These are phyloP conservation scores for Pythium pectinolyticum DNA, from an alignment of 352 stramenopile genomes.

Conservation along the genomic window DNA sequence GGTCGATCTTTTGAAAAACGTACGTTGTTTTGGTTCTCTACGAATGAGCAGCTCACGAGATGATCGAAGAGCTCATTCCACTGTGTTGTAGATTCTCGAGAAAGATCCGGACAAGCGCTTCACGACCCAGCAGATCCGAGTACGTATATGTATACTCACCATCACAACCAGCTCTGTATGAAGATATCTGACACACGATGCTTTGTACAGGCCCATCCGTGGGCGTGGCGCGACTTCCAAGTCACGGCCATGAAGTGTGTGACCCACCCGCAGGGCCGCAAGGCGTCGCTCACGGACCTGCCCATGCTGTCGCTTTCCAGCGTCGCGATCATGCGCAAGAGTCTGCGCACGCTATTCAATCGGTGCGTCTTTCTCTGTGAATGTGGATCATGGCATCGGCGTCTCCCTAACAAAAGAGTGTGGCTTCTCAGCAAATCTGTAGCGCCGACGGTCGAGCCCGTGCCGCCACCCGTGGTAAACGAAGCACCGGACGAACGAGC, in stretches of 20 bases:
- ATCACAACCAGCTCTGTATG: neutral
- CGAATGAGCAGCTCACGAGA: neutral
- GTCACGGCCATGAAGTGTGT: conserved; percentile 69
- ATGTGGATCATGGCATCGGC: no score
- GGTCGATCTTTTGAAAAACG: conserved; percentile 65
- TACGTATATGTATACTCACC: conserved; percentile 27
- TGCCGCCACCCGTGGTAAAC: neutral
- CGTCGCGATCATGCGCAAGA: conserved; percentile 59
- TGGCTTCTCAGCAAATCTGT: conserved; percentile 24
- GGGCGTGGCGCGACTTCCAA: conserved; percentile 75
- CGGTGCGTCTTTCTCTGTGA: conserved; percentile 34
- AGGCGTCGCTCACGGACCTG: conserved; percentile 37
- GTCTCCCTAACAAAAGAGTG: no score
- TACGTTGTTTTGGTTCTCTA: conserved; percentile 17
- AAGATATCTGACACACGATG: no score
- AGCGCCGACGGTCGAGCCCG: conserved; percentile 8
- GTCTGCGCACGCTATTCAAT: conserved; percentile 51
- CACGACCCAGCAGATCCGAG: conserved; percentile 69
- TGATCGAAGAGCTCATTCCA: no score
- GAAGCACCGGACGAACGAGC: conserved; percentile 8
- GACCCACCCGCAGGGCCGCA: conserved; percentile 46
- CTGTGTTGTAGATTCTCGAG: conserved; percentile 67
- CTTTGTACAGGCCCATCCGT: conserved; percentile 57
- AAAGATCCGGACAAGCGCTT: conserved; percentile 64
- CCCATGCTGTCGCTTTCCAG: conserved; percentile 41